Conservation (phyloP, 768 basidiomycete species). For the Infundibulicybe gibba region DNA sequence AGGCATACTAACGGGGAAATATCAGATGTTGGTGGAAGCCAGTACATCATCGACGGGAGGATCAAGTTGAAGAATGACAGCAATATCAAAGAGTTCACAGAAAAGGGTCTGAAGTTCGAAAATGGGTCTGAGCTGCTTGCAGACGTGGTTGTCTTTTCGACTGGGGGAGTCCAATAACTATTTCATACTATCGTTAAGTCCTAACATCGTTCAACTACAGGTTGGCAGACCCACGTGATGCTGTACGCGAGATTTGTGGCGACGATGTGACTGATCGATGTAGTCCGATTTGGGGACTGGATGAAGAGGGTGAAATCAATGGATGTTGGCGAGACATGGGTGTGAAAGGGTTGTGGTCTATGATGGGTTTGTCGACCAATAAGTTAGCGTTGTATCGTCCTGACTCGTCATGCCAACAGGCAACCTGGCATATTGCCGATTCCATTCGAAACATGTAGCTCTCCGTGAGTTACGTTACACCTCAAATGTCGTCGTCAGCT, state of each 20-base stretch:
- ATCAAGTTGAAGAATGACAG: conserved; percentile 57
- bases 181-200: background rate
- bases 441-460: conserved; percentile 55
- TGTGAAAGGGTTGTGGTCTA: conserved; percentile 44
- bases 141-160: conserved; percentile 46
- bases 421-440: conserved; percentile 49
- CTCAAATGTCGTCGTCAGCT: background rate
- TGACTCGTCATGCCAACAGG: conserved; percentile 22
- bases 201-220: conserved; percentile 15
- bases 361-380: conserved; percentile 36
- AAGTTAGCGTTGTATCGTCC: background rate
- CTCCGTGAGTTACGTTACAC: conserved; percentile 40
- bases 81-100: conserved; percentile 31
- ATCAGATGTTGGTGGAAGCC: conserved; percentile 43
- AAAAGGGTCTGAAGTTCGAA: conserved; percentile 6
- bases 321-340: conserved; percentile 41
- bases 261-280: conserved; percentile 34
- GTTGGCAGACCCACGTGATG: conserved; percentile 31
- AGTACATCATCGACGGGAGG: conserved; percentile 51
- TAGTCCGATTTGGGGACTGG: conserved; percentile 50
- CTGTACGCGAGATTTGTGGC: conserved; percentile 35
- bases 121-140: conserved; percentile 31
- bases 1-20: background rate
- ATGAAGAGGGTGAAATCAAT: conserved; percentile 49
- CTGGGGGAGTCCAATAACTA: conserved; percentile 27